Percentiles rank a stretch among this genome's conserved stretches.
Conservation (phyloP, 768 basidiomycete genomes). For the Galerina sulciceps region DNA sequence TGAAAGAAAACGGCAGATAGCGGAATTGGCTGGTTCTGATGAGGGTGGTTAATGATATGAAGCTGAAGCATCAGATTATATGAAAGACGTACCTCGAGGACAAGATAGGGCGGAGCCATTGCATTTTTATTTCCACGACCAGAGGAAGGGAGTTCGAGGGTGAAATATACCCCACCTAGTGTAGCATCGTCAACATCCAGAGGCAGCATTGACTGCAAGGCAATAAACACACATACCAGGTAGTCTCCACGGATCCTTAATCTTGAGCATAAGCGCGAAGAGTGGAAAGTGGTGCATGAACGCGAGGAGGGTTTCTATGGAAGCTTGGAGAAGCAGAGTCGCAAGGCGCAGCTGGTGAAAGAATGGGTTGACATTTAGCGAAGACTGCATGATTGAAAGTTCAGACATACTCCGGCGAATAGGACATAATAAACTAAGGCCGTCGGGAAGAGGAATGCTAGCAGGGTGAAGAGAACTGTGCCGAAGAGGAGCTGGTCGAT, state of each 20-base stretch:
- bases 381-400: not conserved
- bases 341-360: constrained; percentile 31
- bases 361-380: constrained; percentile 48
- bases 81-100: constrained; percentile 34
- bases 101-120: constrained; percentile 20
- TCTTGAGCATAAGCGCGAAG: constrained; percentile 81
- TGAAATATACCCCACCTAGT: constrained; percentile 27
- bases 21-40: constrained; percentile 57
- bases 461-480: constrained; percentile 83
- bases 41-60: not conserved
- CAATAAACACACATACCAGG: constrained; percentile 58
- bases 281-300: constrained; percentile 94
- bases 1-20: constrained; percentile 58
- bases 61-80: not conserved
- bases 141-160: not conserved
- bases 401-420: constrained; percentile 65
- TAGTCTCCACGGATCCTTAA: constrained; percentile 83
- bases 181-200: too few species aligned
- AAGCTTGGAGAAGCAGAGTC: constrained; percentile 62
- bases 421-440: constrained; percentile 84
- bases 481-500: constrained; percentile 95
- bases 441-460: constrained; percentile 85
- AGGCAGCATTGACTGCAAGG: not conserved
- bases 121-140: constrained; percentile 6
- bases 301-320: constrained; percentile 66